Percentiles rank a stretch among this genome's conserved stretches.
Conservation (phyloP, 192 early-diverging fungal genomes). For the Funneliformis geosporum region DNA sequence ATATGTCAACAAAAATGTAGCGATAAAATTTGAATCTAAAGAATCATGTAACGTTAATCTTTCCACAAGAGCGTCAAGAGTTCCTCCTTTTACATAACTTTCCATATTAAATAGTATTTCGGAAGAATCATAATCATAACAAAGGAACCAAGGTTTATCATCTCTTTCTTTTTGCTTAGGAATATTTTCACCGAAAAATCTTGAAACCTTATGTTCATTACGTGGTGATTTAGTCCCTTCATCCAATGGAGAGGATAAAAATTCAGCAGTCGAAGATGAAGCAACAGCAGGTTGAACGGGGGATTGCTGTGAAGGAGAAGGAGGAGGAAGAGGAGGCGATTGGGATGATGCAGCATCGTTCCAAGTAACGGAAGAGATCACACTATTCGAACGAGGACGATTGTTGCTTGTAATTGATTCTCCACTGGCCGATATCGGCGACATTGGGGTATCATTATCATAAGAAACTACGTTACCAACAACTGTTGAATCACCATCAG, state of each 20-base stretch:
- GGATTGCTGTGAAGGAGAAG: not conserved
- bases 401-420: not conserved
- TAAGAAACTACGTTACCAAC: not conserved
- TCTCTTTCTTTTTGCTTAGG: conserved; percentile 36
- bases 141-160: conserved; percentile 75
- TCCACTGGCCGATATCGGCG: not conserved
- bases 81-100: conserved; percentile 88
- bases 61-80: conserved; percentile 81
- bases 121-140: conserved; percentile 70
- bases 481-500: not conserved
- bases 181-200: conserved; percentile 62
- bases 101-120: conserved; percentile 87
- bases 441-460: not conserved
- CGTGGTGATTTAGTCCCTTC: conserved; percentile 18
- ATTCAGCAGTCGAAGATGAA: conserved; percentile 31
- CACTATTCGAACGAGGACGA: conserved; percentile 5
- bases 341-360: conserved; percentile 32
- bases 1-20: conserved; percentile 92
- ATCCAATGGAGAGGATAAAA: conserved; percentile 30
- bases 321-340: not conserved
- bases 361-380: conserved; percentile 23
- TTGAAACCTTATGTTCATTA: conserved; percentile 49
- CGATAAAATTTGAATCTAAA: conserved; percentile 77
- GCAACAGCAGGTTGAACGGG: conserved; percentile 38
- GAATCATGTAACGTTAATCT: conserved; percentile 89